These are phyloP conservation scores for Flaveria floridana DNA, from an alignment of 140 eudicot species.

Conservation along the genomic window DNA sequence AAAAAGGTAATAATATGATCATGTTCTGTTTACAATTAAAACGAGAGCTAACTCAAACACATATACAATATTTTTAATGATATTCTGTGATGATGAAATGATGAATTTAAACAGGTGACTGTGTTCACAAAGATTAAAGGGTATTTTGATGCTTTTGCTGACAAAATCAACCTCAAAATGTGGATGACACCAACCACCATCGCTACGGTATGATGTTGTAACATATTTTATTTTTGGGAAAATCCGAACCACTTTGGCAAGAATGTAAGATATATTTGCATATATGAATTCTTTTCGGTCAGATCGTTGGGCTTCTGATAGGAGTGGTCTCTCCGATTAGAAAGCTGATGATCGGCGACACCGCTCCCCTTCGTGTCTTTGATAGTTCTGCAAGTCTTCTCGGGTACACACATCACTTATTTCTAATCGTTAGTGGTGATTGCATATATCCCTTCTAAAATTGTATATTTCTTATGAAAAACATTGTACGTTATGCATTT, in stretches of 20 bases:
- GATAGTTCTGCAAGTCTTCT: constrained; percentile 46
- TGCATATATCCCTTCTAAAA: too few species aligned
- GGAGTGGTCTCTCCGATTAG: constrained; percentile 57
- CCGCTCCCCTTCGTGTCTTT: constrained; percentile 69
- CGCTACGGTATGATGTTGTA: constrained; percentile 51
- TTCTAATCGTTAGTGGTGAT: too few species aligned
- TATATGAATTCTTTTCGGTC: not conserved
- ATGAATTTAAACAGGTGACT: constrained; percentile 30
- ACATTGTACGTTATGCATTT: too few species aligned
- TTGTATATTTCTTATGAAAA: too few species aligned
- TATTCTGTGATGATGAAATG: not conserved
- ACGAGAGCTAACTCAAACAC: not conserved
- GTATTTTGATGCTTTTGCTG: constrained; percentile 2
- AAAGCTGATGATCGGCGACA: constrained; percentile 55
- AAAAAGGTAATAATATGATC: constrained; percentile 21
- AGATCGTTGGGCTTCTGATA: constrained; percentile 62
- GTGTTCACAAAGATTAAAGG: constrained; percentile 31
- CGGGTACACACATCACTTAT: constrained; percentile 39
- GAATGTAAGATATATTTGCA: constrained; percentile 19
- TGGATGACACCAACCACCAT: constrained; percentile 60
- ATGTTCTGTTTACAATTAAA: too few species aligned
- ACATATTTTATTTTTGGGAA: not conserved
- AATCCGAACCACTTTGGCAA: not conserved
- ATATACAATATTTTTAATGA: not conserved
- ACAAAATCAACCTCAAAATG: constrained; percentile 44